phyloP scores from a whole-genome alignment of 129 eudicot genomes.

The Flaveria robusta region DNA sequence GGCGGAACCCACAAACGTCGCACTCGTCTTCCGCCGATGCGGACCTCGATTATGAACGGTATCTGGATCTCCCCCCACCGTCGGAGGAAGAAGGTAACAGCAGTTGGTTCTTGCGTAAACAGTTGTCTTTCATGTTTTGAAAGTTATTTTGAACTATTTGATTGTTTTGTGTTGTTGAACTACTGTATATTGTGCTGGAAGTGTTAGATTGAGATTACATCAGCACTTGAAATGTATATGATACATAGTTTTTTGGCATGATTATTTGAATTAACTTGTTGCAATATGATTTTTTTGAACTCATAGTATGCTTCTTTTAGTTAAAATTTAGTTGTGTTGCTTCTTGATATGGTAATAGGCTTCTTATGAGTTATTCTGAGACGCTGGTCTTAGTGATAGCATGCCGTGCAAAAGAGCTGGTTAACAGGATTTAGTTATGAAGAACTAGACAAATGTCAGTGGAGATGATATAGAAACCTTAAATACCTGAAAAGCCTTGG shows the following conservation, averaged over 20 bases:
- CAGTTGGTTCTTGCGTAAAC: not conserved
- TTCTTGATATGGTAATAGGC: not conserved
- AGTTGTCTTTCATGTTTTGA: not conserved
- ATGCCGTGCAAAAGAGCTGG: not conserved
- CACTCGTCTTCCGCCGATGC: conserved; percentile 41
- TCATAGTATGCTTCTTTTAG: not conserved
- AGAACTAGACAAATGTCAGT: not conserved
- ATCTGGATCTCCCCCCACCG: conserved; percentile 62
- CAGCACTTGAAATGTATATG: not conserved
- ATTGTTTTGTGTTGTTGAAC: not conserved
- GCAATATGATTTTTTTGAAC: conserved; percentile 2
- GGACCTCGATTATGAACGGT: conserved; percentile 75
- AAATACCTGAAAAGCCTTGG: not conserved
- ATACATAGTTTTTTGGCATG: not conserved
- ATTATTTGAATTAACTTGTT: not conserved
- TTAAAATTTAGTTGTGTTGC: not conserved
- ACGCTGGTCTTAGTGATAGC: not conserved
- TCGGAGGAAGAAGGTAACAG: conserved; percentile 57
- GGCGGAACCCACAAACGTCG: conserved; percentile 45
- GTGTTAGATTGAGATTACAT: conserved; percentile 10
- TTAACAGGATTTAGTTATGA: conserved; percentile 9
- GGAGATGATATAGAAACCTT: conserved; percentile 2
- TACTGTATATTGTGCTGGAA: not conserved
- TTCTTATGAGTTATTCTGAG: not conserved
- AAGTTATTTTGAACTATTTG: not conserved